A percentile compares a stretch with the other conserved stretches of the same genome.
phyloP scores from a whole-genome alignment of 2,329 filamentous ascomycete genomes.

The Meredithiella fracta region DNA sequence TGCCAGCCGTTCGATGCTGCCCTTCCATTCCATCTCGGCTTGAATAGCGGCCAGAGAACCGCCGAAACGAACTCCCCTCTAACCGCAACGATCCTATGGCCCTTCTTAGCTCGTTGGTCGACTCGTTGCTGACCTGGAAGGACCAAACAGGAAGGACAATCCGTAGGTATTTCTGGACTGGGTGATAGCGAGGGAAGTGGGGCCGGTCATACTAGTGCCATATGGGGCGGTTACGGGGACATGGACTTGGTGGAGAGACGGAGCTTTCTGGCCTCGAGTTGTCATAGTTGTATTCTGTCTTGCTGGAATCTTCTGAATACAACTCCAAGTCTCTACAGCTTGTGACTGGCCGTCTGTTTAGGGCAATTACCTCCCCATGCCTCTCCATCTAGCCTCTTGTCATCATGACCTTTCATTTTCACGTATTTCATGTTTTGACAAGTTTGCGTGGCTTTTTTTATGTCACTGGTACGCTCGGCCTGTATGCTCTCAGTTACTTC shows the following conservation, averaged over 20 bases:
- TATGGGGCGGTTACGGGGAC: no score
- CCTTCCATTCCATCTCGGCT: slow-evolving; percentile 8
- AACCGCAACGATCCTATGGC: background rate
- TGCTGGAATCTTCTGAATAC: background rate
- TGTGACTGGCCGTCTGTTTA: background rate
- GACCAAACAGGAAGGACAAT: background rate
- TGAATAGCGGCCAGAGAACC: slow-evolving; percentile 6
- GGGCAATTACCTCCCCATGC: background rate
- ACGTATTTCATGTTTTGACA: background rate
- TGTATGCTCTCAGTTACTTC: no score
- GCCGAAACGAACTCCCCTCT: slow-evolving; percentile 2
- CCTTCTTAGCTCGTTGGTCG: background rate
- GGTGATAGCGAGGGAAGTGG: background rate
- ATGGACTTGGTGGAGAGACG: no score
- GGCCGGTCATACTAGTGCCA: background rate
- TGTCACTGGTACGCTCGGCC: no score
- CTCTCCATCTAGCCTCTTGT: background rate
- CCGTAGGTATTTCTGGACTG: background rate
- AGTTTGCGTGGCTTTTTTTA: background rate
- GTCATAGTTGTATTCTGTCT: background rate
- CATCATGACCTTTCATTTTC: background rate
- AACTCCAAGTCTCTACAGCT: background rate
- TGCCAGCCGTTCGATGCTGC: background rate
- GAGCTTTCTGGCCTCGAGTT: background rate
- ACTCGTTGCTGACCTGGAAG: background rate